These are phyloP conservation scores for Thelephora ganbajun DNA, from an alignment of 768 basidiomycete species.

Conservation along the genomic window DNA sequence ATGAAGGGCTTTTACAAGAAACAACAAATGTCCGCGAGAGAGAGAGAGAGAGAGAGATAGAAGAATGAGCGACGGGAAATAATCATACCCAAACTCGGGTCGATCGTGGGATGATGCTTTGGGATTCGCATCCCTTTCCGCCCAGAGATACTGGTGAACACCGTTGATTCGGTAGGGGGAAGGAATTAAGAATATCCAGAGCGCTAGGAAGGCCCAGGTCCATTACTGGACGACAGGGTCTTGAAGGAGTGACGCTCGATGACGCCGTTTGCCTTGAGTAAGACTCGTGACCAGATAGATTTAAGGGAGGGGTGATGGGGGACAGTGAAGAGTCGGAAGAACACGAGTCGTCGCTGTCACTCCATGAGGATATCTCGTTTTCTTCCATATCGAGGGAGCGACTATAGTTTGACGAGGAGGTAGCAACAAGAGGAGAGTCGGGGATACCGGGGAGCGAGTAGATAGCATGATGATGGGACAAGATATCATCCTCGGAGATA, in stretches of 20 bases:
- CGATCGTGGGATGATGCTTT: background rate
- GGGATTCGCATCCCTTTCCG: background rate
- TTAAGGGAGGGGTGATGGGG: background rate
- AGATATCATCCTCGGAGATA: slow-evolving; percentile 11
- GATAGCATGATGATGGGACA: slow-evolving; percentile 6
- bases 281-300: background rate
- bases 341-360: background rate
- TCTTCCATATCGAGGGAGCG: background rate
- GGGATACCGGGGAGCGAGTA: background rate
- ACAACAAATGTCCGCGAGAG: no score
- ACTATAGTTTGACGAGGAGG: no score
- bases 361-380: background rate
- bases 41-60: no score
- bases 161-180: background rate
- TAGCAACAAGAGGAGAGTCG: background rate
- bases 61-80: background rate
- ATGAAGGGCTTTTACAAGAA: no score
- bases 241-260: background rate
- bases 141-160: background rate
- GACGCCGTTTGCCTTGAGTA: background rate
- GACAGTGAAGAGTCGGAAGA: background rate
- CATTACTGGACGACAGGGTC: background rate
- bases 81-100: background rate
- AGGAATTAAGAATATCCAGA: background rate
- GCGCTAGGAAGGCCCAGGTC: background rate